These are phyloP conservation scores for Colletotrichum tofieldiae DNA, from an alignment of 2,329 filamentous ascomycete species.

Conservation along the genomic window DNA sequence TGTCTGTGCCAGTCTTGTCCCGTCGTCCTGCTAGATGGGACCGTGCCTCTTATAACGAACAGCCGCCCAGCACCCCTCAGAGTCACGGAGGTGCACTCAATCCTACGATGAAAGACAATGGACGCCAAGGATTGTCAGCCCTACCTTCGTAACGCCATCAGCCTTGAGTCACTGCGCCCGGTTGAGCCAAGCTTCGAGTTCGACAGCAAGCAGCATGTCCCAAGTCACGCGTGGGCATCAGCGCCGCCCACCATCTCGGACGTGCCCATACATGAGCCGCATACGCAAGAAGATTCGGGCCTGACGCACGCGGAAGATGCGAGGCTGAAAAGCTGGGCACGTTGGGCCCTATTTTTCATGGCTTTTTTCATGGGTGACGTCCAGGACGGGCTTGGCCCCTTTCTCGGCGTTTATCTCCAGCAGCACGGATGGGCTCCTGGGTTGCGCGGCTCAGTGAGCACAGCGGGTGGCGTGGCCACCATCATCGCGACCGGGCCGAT, in stretches of 20 bases:
- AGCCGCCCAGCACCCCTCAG: neutral
- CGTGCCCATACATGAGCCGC: neutral
- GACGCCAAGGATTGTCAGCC: constrained; percentile 23
- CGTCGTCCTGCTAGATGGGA: neutral
- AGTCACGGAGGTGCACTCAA: no score
- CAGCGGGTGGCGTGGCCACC: constrained; percentile 29
- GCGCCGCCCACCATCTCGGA: constrained; percentile 10
- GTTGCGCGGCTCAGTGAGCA: constrained; percentile 31
- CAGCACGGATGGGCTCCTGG: constrained; percentile 34
- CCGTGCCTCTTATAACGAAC: constrained; percentile 22
- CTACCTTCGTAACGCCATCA: constrained; percentile 13
- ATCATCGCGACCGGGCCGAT: constrained; percentile 32
- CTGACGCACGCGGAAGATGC: neutral
- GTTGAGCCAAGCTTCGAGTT: neutral
- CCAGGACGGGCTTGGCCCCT: constrained; percentile 31
- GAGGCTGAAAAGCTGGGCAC: constrained; percentile 23
- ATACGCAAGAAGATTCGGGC: neutral
- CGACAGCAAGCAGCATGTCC: constrained; percentile 13
- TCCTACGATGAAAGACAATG: constrained; percentile 7
- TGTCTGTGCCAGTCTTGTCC: neutral
- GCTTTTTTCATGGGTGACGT: constrained; percentile 39
- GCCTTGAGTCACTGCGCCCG: constrained; percentile 28
- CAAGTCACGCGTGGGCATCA: neutral
- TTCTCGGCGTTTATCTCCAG: constrained; percentile 37
- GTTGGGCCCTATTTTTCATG: constrained; percentile 35